Percentiles rank a stretch among this genome's conserved stretches.
Conservation (phyloP, 1,139 yeast species). For the Hemisphaericaspora xylanilytica region DNA sequence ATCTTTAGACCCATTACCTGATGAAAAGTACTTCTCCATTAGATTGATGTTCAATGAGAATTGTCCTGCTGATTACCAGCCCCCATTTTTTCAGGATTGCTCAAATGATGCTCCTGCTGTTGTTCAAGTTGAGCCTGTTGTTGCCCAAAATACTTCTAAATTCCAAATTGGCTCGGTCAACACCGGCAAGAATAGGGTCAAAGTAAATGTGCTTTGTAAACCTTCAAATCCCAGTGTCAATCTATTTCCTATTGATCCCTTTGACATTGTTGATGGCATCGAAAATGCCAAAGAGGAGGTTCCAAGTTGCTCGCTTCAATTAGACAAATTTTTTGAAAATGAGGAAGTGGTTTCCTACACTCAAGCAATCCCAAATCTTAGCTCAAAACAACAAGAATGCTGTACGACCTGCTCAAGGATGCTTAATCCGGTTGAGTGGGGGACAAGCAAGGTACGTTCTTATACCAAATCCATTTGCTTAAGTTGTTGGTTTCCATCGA, state of each 20-base stretch:
- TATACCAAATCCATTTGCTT: slow-evolving; percentile 13
- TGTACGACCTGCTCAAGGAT: slow-evolving; percentile 15
- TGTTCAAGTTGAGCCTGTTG: slow-evolving; percentile 12
- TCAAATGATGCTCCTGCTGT: slow-evolving; percentile 20
- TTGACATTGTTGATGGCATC: slow-evolving; percentile 9
- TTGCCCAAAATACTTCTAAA: neutral
- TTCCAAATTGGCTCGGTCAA: slow-evolving; percentile 12
- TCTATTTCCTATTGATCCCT: slow-evolving; percentile 14
- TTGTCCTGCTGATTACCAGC: slow-evolving; percentile 49
- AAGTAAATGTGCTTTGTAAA: slow-evolving; percentile 9
- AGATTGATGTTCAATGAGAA: slow-evolving; percentile 46
- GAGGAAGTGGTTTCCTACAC: slow-evolving; percentile 5
- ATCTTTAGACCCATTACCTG: slow-evolving; percentile 48
- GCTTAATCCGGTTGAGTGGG: slow-evolving; percentile 19
- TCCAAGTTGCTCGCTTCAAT: slow-evolving; percentile 10
- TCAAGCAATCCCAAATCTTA: slow-evolving; percentile 3
- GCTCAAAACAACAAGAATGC: neutral
- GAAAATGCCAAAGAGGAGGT: slow-evolving; percentile 4
- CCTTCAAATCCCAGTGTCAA: slow-evolving; percentile 1
- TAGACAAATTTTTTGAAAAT: slow-evolving; percentile 11
- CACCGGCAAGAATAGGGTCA: slow-evolving; percentile 10
- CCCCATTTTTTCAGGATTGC: slow-evolving; percentile 41
- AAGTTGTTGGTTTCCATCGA: slow-evolving; percentile 14
- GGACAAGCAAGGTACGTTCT: slow-evolving; percentile 12
- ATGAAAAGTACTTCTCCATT: slow-evolving; percentile 41